Evolutionary conservation across 2,329 filamentous ascomycete genomes (phyloP).

Genomic region (Penicillium concentricum): DNA sequence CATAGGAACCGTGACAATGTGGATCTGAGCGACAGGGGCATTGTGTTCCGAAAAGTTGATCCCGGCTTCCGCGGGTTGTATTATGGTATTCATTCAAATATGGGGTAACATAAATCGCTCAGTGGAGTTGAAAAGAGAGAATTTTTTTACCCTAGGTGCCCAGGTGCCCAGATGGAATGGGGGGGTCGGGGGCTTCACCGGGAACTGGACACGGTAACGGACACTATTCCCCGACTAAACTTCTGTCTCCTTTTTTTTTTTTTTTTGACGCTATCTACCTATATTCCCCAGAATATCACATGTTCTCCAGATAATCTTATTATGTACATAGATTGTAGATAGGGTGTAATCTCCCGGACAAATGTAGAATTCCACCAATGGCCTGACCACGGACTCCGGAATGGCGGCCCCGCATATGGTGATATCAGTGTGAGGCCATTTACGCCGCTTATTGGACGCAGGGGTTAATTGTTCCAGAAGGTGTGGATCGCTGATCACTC

Average conservation of each 20-base stretch:
- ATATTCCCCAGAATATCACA: constrained; percentile 6
- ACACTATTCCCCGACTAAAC: background rate
- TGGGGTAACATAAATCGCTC: constrained; percentile 11
- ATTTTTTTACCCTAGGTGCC: background rate
- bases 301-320: background rate
- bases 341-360: constrained; percentile 1
- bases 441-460: constrained; percentile 12
- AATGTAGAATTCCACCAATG: constrained; percentile 5
- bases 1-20: background rate
- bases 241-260: background rate
- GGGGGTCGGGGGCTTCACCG: constrained; percentile 15
- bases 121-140: constrained; percentile 2
- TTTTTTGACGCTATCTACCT: background rate
- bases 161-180: background rate
- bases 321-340: background rate
- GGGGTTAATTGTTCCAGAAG: constrained; percentile 23
- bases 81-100: constrained; percentile 3
- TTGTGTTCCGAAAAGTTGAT: background rate
- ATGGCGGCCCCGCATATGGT: constrained; percentile 22
- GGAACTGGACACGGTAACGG: constrained; percentile 14
- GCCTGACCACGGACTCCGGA: constrained; percentile 5
- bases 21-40: background rate
- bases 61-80: background rate
- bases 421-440: constrained; percentile 23
- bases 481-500: constrained; percentile 27